Evolutionary conservation across 2,329 filamentous ascomycete genomes (phyloP).

Genomic region (Clonostachys rosea): DNA sequence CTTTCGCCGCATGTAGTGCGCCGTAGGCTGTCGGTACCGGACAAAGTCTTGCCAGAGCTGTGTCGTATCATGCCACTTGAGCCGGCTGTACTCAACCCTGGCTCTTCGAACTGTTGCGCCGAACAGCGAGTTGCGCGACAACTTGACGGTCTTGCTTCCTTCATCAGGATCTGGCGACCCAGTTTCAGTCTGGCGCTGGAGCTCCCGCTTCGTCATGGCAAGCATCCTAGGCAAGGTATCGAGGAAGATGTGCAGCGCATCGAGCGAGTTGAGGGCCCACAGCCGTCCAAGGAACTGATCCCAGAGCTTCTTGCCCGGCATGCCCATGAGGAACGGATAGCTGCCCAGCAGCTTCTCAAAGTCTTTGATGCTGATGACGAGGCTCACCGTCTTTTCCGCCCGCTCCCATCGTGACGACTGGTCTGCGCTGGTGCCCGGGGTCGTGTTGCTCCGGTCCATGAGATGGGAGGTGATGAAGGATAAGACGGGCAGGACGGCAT

Average conservation of each 20-base stretch:
- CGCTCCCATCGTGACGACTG: slow-evolving; percentile 35
- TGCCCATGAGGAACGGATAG: slow-evolving; percentile 45
- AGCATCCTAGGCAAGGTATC: slow-evolving; percentile 52
- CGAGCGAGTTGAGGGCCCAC: slow-evolving; percentile 79
- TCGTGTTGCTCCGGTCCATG: slow-evolving; percentile 34
- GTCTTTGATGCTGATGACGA: slow-evolving; percentile 50
- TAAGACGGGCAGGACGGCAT: slow-evolving; percentile 69
- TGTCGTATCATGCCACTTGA: slow-evolving; percentile 76
- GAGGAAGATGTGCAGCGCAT: slow-evolving; percentile 78
- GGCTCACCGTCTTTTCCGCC: slow-evolving; percentile 42
- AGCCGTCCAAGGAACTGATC: slow-evolving; percentile 77
- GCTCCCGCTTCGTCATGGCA: slow-evolving; percentile 56
- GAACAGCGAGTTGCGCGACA: slow-evolving; percentile 72
- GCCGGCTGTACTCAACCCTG: slow-evolving; percentile 71
- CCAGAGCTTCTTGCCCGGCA: slow-evolving; percentile 81
- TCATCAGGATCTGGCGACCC: slow-evolving; percentile 36
- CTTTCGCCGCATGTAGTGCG: slow-evolving; percentile 58
- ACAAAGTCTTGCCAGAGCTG: slow-evolving; percentile 81
- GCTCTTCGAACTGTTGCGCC: slow-evolving; percentile 76
- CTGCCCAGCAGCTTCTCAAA: slow-evolving; percentile 54
- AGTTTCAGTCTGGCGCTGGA: slow-evolving; percentile 36
- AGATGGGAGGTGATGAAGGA: slow-evolving; percentile 74
- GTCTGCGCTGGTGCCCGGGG: slow-evolving; percentile 7
- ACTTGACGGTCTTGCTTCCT: slow-evolving; percentile 38
- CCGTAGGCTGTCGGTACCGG: slow-evolving; percentile 73